Evolutionary conservation across 306 rosid genomes (phyloP).

Genomic region (Fragaria ananassa): DNA sequence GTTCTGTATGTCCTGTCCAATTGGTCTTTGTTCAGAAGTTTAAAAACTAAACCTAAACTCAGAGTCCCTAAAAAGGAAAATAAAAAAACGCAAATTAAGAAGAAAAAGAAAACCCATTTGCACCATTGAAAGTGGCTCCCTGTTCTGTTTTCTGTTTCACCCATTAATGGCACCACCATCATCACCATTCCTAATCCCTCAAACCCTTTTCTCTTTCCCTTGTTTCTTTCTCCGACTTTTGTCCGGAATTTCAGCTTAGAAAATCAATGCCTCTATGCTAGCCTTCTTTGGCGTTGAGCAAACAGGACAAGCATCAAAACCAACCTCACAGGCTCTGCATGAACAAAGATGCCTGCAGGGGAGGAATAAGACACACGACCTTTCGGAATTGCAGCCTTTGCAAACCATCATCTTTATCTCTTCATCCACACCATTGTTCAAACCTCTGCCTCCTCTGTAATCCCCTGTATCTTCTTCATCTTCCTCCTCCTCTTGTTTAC

Average conservation of each 20-base stretch:
- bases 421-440: conserved; percentile 15
- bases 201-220: background rate
- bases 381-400: conserved; percentile 45
- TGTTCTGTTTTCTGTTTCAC: conserved; percentile 18
- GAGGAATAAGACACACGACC: conserved; percentile 52
- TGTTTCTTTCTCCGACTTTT: conserved; percentile 2
- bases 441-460: conserved; percentile 5
- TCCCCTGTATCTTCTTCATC: conserved; percentile 22
- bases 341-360: conserved; percentile 86
- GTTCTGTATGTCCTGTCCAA: conserved; percentile 26
- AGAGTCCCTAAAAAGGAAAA: conserved; percentile 10
- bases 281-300: conserved; percentile 60
- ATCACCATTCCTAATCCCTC: conserved; percentile 3
- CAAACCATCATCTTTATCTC: conserved; percentile 36
- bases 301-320: conserved; percentile 66
- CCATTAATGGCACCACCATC: background rate
- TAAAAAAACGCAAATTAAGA: background rate
- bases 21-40: conserved; percentile 27
- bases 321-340: conserved; percentile 61
- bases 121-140: background rate
- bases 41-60: conserved; percentile 29
- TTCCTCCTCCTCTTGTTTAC: conserved; percentile 8
- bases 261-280: conserved; percentile 57
- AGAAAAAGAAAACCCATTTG: background rate
- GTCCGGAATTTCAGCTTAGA: conserved; percentile 48